Evolutionary conservation across 2,329 filamentous ascomycete genomes (phyloP).

Genomic region (Aureobasidium sp.): DNA sequence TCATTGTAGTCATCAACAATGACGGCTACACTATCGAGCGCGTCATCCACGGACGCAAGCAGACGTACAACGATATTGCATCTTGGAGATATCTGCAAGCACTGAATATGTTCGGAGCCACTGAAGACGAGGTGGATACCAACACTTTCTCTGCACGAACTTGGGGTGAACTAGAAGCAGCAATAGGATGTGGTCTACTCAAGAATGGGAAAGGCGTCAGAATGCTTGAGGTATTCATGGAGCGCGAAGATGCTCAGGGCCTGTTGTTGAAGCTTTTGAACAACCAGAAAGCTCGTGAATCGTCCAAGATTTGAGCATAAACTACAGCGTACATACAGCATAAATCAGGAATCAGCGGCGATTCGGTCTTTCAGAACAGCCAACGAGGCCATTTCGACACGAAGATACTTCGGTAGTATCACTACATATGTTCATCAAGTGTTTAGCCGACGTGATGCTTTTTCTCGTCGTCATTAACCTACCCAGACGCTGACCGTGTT

Average conservation of each 20-base stretch:
- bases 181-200: conserved; percentile 36
- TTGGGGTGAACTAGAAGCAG: conserved; percentile 16
- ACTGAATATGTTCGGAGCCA: conserved; percentile 16
- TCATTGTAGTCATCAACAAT: conserved; percentile 82
- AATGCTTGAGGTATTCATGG: conserved; percentile 78
- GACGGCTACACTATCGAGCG: conserved; percentile 86
- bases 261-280: conserved; percentile 8
- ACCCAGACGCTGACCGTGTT: not conserved
- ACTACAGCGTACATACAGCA: not conserved
- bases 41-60: conserved; percentile 64
- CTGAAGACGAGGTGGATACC: conserved; percentile 11
- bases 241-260: conserved; percentile 60
- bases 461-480: not conserved
- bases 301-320: not conserved
- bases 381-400: not conserved
- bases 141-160: conserved; percentile 19
- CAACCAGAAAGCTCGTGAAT: conserved; percentile 5
- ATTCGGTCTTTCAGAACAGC: not conserved
- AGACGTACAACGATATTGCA: conserved; percentile 44
- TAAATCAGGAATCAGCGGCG: not conserved
- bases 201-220: conserved; percentile 29
- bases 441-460: not conserved
- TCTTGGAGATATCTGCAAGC: conserved; percentile 17
- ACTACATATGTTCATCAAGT: not conserved
- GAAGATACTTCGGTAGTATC: too few relatives aligned